Evolutionary conservation across 1,284 basidiomycete genomes (phyloP), one percentile per base, ranked within the genome.

Genomic region (Marasmius tenuissimus): DNA sequence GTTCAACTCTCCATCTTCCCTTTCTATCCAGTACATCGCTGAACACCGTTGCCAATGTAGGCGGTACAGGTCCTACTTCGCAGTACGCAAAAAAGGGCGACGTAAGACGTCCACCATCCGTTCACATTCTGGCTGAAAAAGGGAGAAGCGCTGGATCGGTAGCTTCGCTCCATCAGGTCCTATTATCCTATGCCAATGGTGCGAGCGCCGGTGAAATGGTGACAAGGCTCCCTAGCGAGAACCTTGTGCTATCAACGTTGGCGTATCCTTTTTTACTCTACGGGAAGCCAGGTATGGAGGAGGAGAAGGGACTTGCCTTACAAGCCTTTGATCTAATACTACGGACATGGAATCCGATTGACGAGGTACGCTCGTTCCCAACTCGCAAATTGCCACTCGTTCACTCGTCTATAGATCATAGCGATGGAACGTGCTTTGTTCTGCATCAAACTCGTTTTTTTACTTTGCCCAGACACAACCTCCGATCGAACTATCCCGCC

Each of bases 391-490:
- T 52, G 61, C 6, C 38, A 61, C 18, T 55, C 40, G 34, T 16
- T 61, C 33, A 42, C 3, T 20, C 38, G 58, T 33, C 49, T 57
- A 50, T 65, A 86, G 86, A 75, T 72, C 5, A 79, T 68, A 37
- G 83, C 71, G 62, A 71, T 87, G 11, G 84, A 85, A 61, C 82
- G 88, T 18, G 84, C 81, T 65, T 65, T 87, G 34, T 91, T 88
- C 88, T 90, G 88, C 67, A 85, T 84, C 64, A 84, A 83, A 67
- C 87, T 27, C 18, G 35, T 57, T 6, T 34, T 33, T 27, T 45
- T 33, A 14, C 27, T 22, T 37, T 18, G 22, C 12, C 34, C 56
- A 48, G 27, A 6, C 42, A 27, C 20, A 37, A 33, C 73, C 77
- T 12, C 68, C 75, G 11, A 66, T 76, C 11, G 78, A 79, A 11